Evolutionary conservation across 2,329 filamentous ascomycete genomes (phyloP).

Genomic region (Rhinocladiella similis): DNA sequence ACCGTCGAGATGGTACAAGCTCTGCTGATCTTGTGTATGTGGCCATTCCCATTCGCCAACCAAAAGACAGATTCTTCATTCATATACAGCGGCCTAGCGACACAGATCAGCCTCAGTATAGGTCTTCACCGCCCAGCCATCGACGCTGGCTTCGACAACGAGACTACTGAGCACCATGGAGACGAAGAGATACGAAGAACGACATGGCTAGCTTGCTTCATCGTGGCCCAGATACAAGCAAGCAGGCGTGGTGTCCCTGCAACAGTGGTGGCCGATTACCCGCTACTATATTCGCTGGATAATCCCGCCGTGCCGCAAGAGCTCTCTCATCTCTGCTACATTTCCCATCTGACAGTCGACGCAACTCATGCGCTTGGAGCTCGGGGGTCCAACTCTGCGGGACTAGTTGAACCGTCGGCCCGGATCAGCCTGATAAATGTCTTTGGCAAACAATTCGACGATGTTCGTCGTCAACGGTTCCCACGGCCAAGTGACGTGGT

Average conservation of each 20-base stretch:
- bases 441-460: slow-evolving; percentile 13
- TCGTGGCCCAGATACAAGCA: slow-evolving; percentile 19
- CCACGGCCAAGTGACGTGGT: slow-evolving; percentile 1
- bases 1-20: slow-evolving; percentile 27
- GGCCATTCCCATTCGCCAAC: slow-evolving; percentile 29
- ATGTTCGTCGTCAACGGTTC: slow-evolving; percentile 1
- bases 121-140: slow-evolving; percentile 29
- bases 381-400: slow-evolving; percentile 5
- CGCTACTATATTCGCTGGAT: slow-evolving; percentile 6
- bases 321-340: slow-evolving; percentile 13
- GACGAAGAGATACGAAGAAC: slow-evolving; percentile 18
- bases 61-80: slow-evolving; percentile 23
- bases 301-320: slow-evolving; percentile 1
- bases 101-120: slow-evolving; percentile 25
- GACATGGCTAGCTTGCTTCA: slow-evolving; percentile 29
- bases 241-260: slow-evolving; percentile 11
- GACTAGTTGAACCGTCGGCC: slow-evolving; percentile 6
- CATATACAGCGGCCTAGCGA: slow-evolving; percentile 23
- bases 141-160: slow-evolving; percentile 21
- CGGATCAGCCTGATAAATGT: slow-evolving; percentile 18
- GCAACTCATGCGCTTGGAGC: slow-evolving; percentile 6
- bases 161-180: slow-evolving; percentile 8
- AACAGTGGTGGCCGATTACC: slow-evolving; percentile 9
- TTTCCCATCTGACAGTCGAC: slow-evolving; percentile 10
- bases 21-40: slow-evolving; percentile 28